Conservation (phyloP, 2,329 filamentous ascomycete species). For the Plectosphaerella plurivora region DNA sequence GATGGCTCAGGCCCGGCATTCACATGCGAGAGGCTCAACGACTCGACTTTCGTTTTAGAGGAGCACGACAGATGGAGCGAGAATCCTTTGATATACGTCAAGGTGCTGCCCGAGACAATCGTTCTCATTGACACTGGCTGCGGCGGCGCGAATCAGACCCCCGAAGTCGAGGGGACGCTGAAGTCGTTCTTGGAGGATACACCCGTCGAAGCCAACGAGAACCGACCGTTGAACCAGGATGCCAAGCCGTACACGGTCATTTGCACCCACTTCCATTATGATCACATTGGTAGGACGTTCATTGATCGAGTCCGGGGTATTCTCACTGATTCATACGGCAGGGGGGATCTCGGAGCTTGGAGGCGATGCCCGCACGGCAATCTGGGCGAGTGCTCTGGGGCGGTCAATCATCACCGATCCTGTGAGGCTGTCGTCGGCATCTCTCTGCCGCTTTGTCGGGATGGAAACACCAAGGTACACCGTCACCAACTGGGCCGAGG, state of each 20-base stretch:
- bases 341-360: constrained; percentile 30
- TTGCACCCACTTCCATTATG: constrained; percentile 42
- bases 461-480: constrained; percentile 31
- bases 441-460: constrained; percentile 31
- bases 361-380: constrained; percentile 15
- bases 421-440: constrained; percentile 14
- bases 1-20: constrained; percentile 1
- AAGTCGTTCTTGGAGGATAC: constrained; percentile 34
- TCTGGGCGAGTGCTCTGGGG: constrained; percentile 27
- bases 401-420: too few relatives aligned
- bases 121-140: constrained; percentile 42
- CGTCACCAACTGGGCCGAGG: constrained; percentile 33
- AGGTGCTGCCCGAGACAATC: constrained; percentile 29
- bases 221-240: constrained; percentile 29
- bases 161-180: constrained; percentile 23
- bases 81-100: constrained; percentile 40
- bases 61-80: constrained; percentile 38
- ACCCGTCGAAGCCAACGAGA: constrained; percentile 26
- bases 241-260: constrained; percentile 34
- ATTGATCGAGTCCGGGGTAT: background rate
- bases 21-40: constrained; percentile 23
- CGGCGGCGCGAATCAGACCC: constrained; percentile 25
- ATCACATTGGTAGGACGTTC: constrained; percentile 24
- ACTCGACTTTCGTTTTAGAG: constrained; percentile 35
- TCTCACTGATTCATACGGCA: constrained; percentile 12